Base-by-base conservation (phyloP, 345 rosid genomes). In the Salix exigua region DNA sequence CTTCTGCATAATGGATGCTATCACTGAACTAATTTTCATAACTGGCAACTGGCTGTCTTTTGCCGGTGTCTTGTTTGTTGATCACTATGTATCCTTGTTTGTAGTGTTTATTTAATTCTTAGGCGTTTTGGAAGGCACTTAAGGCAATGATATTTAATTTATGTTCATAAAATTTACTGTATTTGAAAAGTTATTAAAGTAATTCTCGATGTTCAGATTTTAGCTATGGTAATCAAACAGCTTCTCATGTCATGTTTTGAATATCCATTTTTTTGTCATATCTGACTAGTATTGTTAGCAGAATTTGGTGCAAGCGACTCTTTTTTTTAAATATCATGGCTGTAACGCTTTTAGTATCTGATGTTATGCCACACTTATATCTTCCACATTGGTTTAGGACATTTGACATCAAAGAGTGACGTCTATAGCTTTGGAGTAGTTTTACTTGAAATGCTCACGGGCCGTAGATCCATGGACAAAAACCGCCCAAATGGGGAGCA, bases 401-500 rank as follows among this genome's bases (percentile, higher is more conserved):
- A 83, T 74, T 77, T 83, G 80, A 83, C 83, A 5, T 71, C 83
- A 71, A 83, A 80, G 75, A 83, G 83, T 67, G 86, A 83, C 60
- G 86, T 83, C 25, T 83, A 83, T 71, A 80, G 86, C 42, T 83
- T 83, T 70, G 86, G 86, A 73, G 86, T 83, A 71, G 86, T 83
- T 44, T 62, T 83, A 65, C 83, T 83, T 23, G 86, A 83, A 80
- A 83, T 83, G 83, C 74, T 83, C 74, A 83, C 83, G 8, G 83
- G 86, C 48, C 72, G 80, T 44, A 68, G 84, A 77, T 77, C 77
- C 23, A 94, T 94, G 85, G 98, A 94, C 84, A 94, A 92, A 83
- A 91, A 84, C 82, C 91, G 98, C 12, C 97, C 97, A 21, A 92
- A 94, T 66, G 97, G 97, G 73, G 97, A 94, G 82, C 95, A 92